Base-by-base conservation (phyloP, 2,329 filamentous ascomycete genomes). In the Neonectria faginata region DNA sequence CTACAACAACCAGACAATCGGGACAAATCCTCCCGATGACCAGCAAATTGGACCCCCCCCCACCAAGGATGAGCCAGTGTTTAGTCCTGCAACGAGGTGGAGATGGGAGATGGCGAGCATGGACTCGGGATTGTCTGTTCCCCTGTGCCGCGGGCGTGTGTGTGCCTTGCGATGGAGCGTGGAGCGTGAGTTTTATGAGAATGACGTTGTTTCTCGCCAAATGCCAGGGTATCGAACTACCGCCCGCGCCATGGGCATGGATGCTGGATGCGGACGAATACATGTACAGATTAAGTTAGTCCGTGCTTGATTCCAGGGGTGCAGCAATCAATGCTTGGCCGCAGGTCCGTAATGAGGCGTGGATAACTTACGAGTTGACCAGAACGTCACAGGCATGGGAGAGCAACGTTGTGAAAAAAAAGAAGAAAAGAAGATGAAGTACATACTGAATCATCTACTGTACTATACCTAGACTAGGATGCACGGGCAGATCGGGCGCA, bases 11-110 rank as follows among this genome's bases (percentile, higher is more conserved):
- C 60, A 36, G 31, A 51, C 29, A 62, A 62, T 33, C 22, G 60
- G 60, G 47, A 62, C 47, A 11, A 57, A 62, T 57, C 53, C 54
- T 57, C 55, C 54, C 54, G 25, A 31, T 18, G 31, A 27, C 48
- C 47, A 25, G 47, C 42, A 36, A 9, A 42, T 41, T 62, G 29
- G 41, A 52, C 20, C 20, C 20, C 20, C 20, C 20, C 20, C 20
- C 20, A 20, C 16, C 27, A 12, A 31, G 14, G 16, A 11, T 5
- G 29, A 18, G 27, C 48, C 29, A 51, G 36, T 44, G 53, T 44
- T 53, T 52, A 16, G 25, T 42, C 44, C 59, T 62, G 59, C 36
- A 57, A 44, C 14, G 18, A 3, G 41, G 55, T 50, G 60, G 61
- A 22, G 61, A 56, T 58, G 48, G 20, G 20, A 18, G 56, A 45